These are phyloP conservation scores for Fusarium heterosporum DNA, from an alignment of 2,329 filamentous ascomycete species.

Conservation along the genomic window DNA sequence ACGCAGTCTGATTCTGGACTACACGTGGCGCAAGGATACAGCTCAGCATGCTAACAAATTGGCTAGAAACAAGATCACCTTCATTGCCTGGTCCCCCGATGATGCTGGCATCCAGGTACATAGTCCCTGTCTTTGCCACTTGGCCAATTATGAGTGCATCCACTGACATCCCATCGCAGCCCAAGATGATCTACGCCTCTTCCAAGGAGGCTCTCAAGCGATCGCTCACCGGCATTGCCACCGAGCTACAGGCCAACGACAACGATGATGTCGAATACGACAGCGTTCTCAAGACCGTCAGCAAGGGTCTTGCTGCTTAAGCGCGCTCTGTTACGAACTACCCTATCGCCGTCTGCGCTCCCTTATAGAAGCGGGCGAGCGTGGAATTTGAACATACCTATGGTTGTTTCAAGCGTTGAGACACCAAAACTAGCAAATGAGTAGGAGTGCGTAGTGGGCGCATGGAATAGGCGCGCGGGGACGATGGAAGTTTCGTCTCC, in stretches of 20 bases:
- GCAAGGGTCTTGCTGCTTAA: conserved; percentile 69
- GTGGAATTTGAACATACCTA: conserved; percentile 47
- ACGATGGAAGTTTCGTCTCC: conserved; percentile 40
- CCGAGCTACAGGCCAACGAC: conserved; percentile 87
- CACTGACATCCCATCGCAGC: conserved; percentile 58
- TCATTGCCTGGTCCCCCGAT: conserved; percentile 85
- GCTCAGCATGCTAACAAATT: conserved; percentile 35
- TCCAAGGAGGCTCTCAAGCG: conserved; percentile 90
- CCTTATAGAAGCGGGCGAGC: conserved; percentile 39
- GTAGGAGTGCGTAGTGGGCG: conserved; percentile 44
- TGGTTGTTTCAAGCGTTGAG: conserved; percentile 45
- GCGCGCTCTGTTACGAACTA: conserved; percentile 25
- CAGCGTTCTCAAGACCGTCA: conserved; percentile 73
- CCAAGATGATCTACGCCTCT: conserved; percentile 91
- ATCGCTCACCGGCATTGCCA: conserved; percentile 78
- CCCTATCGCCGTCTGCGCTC: conserved; percentile 23
- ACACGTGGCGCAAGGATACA: conserved; percentile 7
- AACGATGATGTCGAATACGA: conserved; percentile 84
- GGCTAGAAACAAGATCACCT: conserved; percentile 78
- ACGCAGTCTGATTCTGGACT: conserved; percentile 45
- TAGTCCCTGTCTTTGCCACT: conserved; percentile 67
- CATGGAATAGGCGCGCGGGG: conserved; percentile 28
- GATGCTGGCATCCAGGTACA: conserved; percentile 81
- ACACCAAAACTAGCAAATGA: conserved; percentile 44
- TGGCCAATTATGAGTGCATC: conserved; percentile 62